Base-by-base conservation (phyloP, 495 filamentous ascomycete species). In the Cudoniella acicularis region DNA sequence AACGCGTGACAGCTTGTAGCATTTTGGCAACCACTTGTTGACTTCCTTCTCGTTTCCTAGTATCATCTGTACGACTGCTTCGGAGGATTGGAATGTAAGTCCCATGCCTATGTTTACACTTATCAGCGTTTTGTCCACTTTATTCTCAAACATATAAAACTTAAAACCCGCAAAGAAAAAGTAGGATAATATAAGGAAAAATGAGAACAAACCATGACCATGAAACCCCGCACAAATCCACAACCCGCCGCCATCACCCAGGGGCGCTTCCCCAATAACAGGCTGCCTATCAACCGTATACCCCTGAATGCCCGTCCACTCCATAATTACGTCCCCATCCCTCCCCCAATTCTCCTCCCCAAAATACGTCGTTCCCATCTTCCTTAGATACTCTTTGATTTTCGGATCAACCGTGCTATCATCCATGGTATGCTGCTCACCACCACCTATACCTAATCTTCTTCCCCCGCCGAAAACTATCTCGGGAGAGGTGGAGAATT, bases 281-380 rank as follows among this genome's bases (percentile, higher is more conserved):
- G 77, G 77, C 1, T 74, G 52, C 0, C 60, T 61, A 59, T 81
- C 79, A 1, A 69, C 60, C 0, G 74, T 75, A 51, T 73, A 77
- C 9, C 52, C 59, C 59, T 56, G 74, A 70, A 79, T 80, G 0
- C 79, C 80, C 11, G 78, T 79, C 81, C 80, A 84, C 1, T 80
- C 72, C 1, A 69, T 67, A 25, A 80, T 74, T 2, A 73, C 69
- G 42, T 76, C 75, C 10, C 78, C 82, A 56, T 87, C 80, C 9
- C 78, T 75, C 2, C 83, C 86, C 78, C 83, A 84, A 45, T 79
- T 75, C 10, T 61, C 52, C 24, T 27, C n/a, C 0, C 82, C 83
- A 52, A 85, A 86, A 57, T 81, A 85, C 17, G 66, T 62, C 10
- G 69, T 58, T 6, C 79, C 63, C 21, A 72, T 75, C 2, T 79